These are phyloP conservation scores for Bretschneidera sinensis DNA, from an alignment of 345 rosid genomes.

Conservation along the genomic window DNA sequence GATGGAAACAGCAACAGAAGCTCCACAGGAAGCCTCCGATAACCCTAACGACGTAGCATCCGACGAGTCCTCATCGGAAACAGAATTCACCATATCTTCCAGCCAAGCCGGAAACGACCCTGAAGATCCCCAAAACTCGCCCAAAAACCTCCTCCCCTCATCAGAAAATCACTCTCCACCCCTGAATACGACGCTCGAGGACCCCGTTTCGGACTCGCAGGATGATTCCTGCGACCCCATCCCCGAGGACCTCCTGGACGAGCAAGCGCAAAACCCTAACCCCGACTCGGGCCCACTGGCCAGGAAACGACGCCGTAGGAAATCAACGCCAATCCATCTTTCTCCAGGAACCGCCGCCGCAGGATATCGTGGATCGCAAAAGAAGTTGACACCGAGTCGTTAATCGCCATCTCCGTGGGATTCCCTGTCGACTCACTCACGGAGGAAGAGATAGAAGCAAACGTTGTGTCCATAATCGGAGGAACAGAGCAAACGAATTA, in stretches of 20 bases:
- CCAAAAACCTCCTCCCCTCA: no score
- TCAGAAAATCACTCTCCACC: constrained; percentile 32
- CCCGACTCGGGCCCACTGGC: constrained; percentile 51
- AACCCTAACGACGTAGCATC: constrained; percentile 34
- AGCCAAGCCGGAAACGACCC: constrained; percentile 34
- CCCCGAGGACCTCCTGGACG: constrained; percentile 32
- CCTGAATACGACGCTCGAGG: constrained; percentile 27
- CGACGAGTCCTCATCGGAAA: constrained; percentile 52
- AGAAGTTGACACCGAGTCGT: constrained; percentile 76
- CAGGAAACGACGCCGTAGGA: constrained; percentile 71
- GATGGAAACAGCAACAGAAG: constrained; percentile 20
- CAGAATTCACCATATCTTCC: constrained; percentile 36
- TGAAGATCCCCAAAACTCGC: constrained; percentile 37
- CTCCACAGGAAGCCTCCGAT: constrained; percentile 26
- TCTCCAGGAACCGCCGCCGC: constrained; percentile 54
- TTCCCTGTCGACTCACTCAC: constrained; percentile 88
- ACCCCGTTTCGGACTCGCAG: constrained; percentile 52
- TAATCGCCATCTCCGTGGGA: constrained; percentile 81
- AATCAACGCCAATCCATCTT: constrained; percentile 58
- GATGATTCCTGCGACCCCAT: constrained; percentile 72
- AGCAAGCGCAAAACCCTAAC: constrained; percentile 38
- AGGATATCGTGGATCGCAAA: constrained; percentile 44
- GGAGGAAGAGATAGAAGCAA: constrained; percentile 95
- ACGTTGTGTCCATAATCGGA: constrained; percentile 64
- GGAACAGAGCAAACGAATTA: constrained; percentile 76